A percentile compares a stretch with the other conserved stretches of the same genome.
Conservation (phyloP, 257 asterid species). For the Lycium barbarum region DNA sequence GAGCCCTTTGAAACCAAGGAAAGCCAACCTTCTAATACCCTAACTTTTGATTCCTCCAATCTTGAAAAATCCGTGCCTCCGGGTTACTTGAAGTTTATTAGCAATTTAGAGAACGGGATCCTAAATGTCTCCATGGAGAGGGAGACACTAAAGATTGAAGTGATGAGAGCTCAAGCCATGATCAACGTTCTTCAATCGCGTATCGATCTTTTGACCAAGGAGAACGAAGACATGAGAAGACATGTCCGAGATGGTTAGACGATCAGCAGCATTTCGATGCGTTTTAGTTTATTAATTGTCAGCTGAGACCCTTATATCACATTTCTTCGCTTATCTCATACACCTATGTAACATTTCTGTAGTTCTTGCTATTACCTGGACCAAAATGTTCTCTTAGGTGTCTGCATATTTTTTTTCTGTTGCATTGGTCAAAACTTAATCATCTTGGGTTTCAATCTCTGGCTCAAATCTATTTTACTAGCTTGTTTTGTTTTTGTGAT, state of each 20-base stretch:
- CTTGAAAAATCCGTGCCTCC: constrained; percentile 88
- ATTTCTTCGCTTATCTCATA: neutral
- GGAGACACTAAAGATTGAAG: constrained; percentile 78
- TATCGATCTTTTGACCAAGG: constrained; percentile 57
- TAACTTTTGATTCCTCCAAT: constrained; percentile 72
- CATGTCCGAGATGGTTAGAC: constrained; percentile 37
- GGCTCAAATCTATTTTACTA: neutral
- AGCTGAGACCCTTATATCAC: neutral
- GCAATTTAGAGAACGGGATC: constrained; percentile 72
- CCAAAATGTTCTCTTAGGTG: constrained; percentile 10
- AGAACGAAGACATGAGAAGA: constrained; percentile 55
- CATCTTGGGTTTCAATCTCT: neutral
- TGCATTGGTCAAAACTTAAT: neutral
- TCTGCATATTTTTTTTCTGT: neutral
- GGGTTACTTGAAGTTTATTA: constrained; percentile 75
- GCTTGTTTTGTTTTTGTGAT: neutral
- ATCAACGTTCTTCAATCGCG: constrained; percentile 78
- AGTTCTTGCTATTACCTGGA: constrained; percentile 15
- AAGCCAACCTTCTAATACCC: constrained; percentile 38
- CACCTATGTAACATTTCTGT: constrained; percentile 11
- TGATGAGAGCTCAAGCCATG: constrained; percentile 90
- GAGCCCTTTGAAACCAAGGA: constrained; percentile 55
- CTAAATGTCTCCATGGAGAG: constrained; percentile 77
- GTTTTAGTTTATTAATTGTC: neutral
- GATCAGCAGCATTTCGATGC: neutral